Evolutionary conservation across 768 basidiomycete species (phyloP), one percentile per base, ranked within the genome.

Genomic region (Trametes punicea): DNA sequence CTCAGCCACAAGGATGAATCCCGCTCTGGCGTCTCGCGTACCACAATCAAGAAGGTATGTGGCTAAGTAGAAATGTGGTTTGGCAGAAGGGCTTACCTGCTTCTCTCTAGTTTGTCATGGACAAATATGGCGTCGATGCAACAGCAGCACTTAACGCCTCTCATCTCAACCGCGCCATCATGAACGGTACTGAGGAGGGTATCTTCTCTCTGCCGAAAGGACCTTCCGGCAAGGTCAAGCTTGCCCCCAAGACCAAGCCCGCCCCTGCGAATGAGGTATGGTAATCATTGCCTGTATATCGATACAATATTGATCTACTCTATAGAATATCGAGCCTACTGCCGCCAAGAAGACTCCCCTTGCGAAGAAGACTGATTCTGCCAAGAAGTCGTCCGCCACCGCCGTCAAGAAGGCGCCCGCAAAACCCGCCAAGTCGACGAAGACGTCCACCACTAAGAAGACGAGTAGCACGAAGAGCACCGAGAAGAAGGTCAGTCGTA

Each of bases 1-100:
- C 66, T 73, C 52, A 76, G 72, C 30, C 75, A 85, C 68, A 81
- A 81, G 62, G 84, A 85, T 38, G 87, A 88, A 33, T 74, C 77
- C 25, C 83, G 87, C 44, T 63, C 73, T 51, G 91, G 90, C 57
- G 91, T 91, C 34, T 93, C 90, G 13, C 80, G 93, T 45, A 73
- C 75, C 20, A 78, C 78, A 6, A 87, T 94, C 72, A 95, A 94
- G 83, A 73, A 73, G 70, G 72, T 66, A 33, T 21, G 66, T 62
- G 27, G 18, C 50, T 44, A 46, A 33, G 10, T 26, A n/a, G 13
- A 44, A 36, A 6, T 8, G 20, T 25, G 20, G 33, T 9, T 20
- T 25, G n/a, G 30, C 16, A 16, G 42, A 15, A n/a, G 13, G 13
- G 26, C 20, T 20, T 34, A 41, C 23, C 30, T n/a, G n/a, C n/a